These are phyloP conservation scores for Elongisporangium prolatum DNA, from an alignment of 352 stramenopile genomes.

Conservation along the genomic window DNA sequence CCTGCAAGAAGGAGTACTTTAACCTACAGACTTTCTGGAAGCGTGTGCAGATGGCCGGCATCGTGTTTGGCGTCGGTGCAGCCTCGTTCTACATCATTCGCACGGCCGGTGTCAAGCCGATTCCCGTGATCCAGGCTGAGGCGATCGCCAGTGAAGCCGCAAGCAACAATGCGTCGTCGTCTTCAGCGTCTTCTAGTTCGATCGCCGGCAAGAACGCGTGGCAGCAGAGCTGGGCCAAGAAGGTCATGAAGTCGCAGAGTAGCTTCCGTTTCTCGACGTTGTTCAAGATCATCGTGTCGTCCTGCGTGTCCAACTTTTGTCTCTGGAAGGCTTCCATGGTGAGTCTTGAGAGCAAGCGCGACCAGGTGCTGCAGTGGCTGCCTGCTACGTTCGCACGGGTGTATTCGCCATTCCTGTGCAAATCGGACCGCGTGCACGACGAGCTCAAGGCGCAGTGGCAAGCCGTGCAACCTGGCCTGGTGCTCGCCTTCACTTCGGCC, in stretches of 20 bases:
- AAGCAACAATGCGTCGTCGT: background rate
- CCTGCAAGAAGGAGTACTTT: constrained; percentile 73
- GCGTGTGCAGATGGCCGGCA: constrained; percentile 56
- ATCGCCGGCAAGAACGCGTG: constrained; percentile 25
- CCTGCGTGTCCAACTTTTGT: constrained; percentile 52
- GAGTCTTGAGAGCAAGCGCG: constrained; percentile 64
- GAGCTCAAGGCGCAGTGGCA: constrained; percentile 70
- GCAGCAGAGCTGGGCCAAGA: constrained; percentile 77
- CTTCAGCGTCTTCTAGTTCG: constrained; percentile 3
- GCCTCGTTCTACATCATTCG: constrained; percentile 74
- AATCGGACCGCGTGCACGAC: constrained; percentile 71
- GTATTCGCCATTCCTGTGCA: constrained; percentile 67
- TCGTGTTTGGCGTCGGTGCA: constrained; percentile 55
- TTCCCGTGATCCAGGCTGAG: constrained; percentile 27
- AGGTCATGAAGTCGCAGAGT: constrained; percentile 64
- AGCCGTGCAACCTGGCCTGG: constrained; percentile 65
- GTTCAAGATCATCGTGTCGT: constrained; percentile 67
- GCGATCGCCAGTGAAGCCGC: constrained; percentile 9
- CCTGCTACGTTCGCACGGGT: constrained; percentile 66
- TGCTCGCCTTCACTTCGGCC: constrained; percentile 57
- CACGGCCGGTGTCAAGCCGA: constrained; percentile 36
- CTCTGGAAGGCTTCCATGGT: constrained; percentile 68
- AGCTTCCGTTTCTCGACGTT: constrained; percentile 68
- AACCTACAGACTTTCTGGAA: constrained; percentile 72
- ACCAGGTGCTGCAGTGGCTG: constrained; percentile 71